These are phyloP conservation scores for Tricholoma flavovirens DNA, from an alignment of 768 basidiomycete genomes.

Conservation along the genomic window DNA sequence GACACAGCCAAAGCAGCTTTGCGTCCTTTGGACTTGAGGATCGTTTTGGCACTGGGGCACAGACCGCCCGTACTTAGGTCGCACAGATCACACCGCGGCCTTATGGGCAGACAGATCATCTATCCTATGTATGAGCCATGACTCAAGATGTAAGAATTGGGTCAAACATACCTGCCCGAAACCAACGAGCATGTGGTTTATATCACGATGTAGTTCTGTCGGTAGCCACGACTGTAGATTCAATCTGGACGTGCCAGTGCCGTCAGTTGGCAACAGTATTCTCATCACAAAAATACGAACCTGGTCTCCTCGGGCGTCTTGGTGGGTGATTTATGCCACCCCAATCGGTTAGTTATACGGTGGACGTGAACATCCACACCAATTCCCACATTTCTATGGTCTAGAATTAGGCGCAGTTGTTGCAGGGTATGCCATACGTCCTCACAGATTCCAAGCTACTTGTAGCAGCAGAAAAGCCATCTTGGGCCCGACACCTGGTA, in stretches of 20 bases:
- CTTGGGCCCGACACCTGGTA: conserved; percentile 93
- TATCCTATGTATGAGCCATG: conserved; percentile 18
- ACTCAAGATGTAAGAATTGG: neutral
- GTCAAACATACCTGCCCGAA: conserved; percentile 67
- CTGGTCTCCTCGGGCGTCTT: conserved; percentile 86
- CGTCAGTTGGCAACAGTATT: neutral
- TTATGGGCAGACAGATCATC: conserved; percentile 63
- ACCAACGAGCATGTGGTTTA: conserved; percentile 77
- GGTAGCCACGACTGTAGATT: conserved; percentile 86
- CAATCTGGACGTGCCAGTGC: conserved; percentile 34
- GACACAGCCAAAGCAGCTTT: conserved; percentile 18
- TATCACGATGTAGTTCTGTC: conserved; percentile 61
- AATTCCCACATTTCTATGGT: conserved; percentile 73
- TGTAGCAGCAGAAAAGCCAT: conserved; percentile 90
- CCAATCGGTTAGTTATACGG: conserved; percentile 86
- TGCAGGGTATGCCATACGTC: neutral
- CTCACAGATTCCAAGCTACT: conserved; percentile 78
- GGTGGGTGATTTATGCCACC: conserved; percentile 86
- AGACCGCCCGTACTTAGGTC: conserved; percentile 46
- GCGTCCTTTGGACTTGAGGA: conserved; percentile 16
- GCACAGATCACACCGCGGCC: conserved; percentile 62
- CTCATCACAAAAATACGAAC: conserved; percentile 26
- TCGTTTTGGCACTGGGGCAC: conserved; percentile 57
- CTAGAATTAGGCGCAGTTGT: neutral
- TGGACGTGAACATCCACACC: conserved; percentile 97